Percentiles rank a stretch among this genome's conserved stretches.
phyloP scores from a whole-genome alignment of 2,329 filamentous ascomycete genomes.

The Setomelanomma holmii region DNA sequence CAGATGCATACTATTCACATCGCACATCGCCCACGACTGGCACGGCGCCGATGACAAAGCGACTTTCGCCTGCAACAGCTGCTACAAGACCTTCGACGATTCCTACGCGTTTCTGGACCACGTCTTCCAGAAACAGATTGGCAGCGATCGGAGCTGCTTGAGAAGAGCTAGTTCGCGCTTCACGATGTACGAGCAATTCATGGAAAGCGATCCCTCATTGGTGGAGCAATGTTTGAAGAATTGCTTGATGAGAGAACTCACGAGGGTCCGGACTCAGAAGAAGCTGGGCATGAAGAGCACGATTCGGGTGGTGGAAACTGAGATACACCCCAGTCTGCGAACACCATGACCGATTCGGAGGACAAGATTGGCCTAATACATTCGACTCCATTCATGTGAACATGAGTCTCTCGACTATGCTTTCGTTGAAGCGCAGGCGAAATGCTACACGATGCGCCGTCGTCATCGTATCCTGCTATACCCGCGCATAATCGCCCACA shows the following conservation, averaged over 20 bases:
- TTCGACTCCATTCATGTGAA: too few relatives aligned
- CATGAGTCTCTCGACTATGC: too few relatives aligned
- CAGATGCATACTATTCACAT: conserved; percentile 40
- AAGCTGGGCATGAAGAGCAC: conserved; percentile 13
- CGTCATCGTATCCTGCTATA: too few relatives aligned
- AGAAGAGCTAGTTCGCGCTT: conserved; percentile 25
- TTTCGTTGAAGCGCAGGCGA: too few relatives aligned
- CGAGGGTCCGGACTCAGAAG: conserved; percentile 24
- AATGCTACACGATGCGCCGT: too few relatives aligned
- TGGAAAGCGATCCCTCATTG: conserved; percentile 31
- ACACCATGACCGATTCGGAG: not conserved
- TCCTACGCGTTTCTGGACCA: conserved; percentile 47
- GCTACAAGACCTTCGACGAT: conserved; percentile 45
- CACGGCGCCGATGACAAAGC: conserved; percentile 21
- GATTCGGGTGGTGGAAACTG: conserved; percentile 18
- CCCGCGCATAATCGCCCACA: too few relatives aligned
- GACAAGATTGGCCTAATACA: not conserved
- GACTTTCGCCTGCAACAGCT: conserved; percentile 43
- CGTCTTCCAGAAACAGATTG: conserved; percentile 43
- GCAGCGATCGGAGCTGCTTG: conserved; percentile 40
- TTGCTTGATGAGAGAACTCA: conserved; percentile 40
- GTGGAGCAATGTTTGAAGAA: conserved; percentile 43
- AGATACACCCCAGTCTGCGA: conserved; percentile 12
- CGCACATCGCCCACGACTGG: conserved; percentile 26
- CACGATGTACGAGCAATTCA: conserved; percentile 22